Base-by-base conservation (phyloP, 257 asterid species). In the Solanum tarijense region DNA sequence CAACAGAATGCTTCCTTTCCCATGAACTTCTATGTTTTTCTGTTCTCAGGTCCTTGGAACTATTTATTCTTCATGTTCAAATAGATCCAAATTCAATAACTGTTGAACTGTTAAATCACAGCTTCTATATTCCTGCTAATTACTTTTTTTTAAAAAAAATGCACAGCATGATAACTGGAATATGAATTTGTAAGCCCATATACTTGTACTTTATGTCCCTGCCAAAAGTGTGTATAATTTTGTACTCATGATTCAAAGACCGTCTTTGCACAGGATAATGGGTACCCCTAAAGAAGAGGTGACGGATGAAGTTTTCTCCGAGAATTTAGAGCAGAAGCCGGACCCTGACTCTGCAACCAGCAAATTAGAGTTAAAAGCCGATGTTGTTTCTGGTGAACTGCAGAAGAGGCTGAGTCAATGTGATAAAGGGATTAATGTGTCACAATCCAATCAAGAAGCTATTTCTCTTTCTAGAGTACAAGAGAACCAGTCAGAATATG, bases 201-300 rank as follows among this genome's bases (percentile, higher is more conserved):
- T 55, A 14, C 72, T 62, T 85, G 32, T 60, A 16, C 29, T 84
- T 85, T 55, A 16, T 58, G 75, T 6, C 34, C 76, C 3, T 10
- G 48, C 84, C 43, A 60, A 62, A 29, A 85, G 52, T 88, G 72
- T 85, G 88, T 82, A 84, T 55, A 74, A 66, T 72, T 32, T 85
- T 84, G 73, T 86, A 74, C 39, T 88, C 18, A 73, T 88, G 88
- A 88, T 87, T 87, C 79, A 68, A 86, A 43, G 58, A 55, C 75
- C 34, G 72, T 76, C 43, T 32, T 21, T 81, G 48, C 58, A 12
- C 27, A 72, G 88, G 85, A 41, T 88, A 73, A 86, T 91, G 90
- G 92, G 89, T 92, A 91, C 89, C 72, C 48, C 89, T 16, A 81
- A 83, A 88, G 91, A 86, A 85, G 89, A 91, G 81, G 29, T 83